Base-by-base conservation (phyloP, 2,329 filamentous ascomycete species). In the Anthostomella pinea region DNA sequence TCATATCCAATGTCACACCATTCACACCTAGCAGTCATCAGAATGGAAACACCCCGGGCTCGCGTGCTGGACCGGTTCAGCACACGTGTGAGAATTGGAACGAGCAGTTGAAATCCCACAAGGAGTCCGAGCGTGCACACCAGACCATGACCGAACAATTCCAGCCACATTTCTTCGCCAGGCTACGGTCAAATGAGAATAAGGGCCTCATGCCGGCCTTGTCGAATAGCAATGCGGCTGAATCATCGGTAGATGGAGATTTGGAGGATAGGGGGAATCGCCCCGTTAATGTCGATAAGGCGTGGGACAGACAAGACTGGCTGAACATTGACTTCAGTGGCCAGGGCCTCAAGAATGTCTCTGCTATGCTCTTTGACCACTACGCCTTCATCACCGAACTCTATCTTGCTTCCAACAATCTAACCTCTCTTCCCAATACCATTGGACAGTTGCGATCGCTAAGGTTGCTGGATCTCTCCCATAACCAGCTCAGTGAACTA, bases 281-380 rank as follows among this genome's bases (percentile, higher is more conserved):
- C 38, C 79, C 79, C 20, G 75, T 82, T 52, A 83, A 83, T 53
- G 71, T 85, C 37, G 78, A 85, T 42, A 77, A 77, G 54, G 72
- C 77, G 41, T 72, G 77, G 46, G 80, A 81, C 53, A 72, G 83
- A 47, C 85, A 95, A 62, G 85, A 90, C 55, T 97, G 93, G 93
- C 80, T 87, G 61, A 89, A 90, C 48, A 73, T 98, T 52, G 93
- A 98, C 64, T 83, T 97, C 60, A 93, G 90, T 52, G 93, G 93
- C n/a, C 93, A 97, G 67, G 91, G 91, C 14, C 71, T 98, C 31
- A 84, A 89, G 50, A 86, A 88, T 41, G 72, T 98, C 20, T 82
- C 89, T 1, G 69, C 78, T 7, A 79, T 85, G 28, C 72, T 98
- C 20, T 97, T 97, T 68, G 74, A 77, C 27, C 49, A 65, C 50